Percentiles rank a stretch among this genome's conserved stretches.
Conservation (phyloP, 108 stramenopile genomes). For the Nitzschia putrida region DNA sequence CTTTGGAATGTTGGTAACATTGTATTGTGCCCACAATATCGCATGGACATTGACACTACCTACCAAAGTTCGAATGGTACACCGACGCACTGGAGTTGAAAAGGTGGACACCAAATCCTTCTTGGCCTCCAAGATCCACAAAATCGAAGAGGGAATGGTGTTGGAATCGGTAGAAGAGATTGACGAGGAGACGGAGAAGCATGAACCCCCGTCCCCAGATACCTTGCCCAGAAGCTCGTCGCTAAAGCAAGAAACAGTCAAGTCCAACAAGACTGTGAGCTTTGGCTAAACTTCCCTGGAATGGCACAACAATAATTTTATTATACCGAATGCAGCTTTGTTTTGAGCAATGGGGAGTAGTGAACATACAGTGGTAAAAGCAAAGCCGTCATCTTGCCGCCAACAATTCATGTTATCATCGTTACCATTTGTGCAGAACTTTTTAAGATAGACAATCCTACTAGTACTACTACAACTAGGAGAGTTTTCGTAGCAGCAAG, state of each 20-base stretch:
- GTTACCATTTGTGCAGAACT: too few relatives aligned
- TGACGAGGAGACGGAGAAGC: not conserved
- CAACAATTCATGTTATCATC: too few relatives aligned
- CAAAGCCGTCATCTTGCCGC: too few relatives aligned
- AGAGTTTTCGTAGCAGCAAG: too few relatives aligned
- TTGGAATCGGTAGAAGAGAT: not conserved
- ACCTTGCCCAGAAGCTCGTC: not conserved
- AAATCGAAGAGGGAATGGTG: not conserved
- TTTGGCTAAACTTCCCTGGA: not conserved
- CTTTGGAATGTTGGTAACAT: conserved; percentile 23
- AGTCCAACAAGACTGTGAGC: not conserved
- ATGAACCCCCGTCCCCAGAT: not conserved
- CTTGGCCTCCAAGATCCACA: not conserved
- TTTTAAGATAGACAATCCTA: too few relatives aligned
- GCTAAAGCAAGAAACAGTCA: not conserved
- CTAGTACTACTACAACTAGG: too few relatives aligned
- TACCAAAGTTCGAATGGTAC: not conserved
- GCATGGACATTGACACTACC: conserved; percentile 11
- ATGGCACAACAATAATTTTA: not conserved
- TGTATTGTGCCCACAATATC: conserved; percentile 21
- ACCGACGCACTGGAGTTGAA: not conserved
- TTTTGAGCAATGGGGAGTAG: too few relatives aligned
- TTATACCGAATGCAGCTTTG: too few relatives aligned
- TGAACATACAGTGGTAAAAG: too few relatives aligned
- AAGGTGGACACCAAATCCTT: not conserved